Base-by-base conservation (phyloP, 73 alveolate genomes). In the Symbiodinium natans region DNA sequence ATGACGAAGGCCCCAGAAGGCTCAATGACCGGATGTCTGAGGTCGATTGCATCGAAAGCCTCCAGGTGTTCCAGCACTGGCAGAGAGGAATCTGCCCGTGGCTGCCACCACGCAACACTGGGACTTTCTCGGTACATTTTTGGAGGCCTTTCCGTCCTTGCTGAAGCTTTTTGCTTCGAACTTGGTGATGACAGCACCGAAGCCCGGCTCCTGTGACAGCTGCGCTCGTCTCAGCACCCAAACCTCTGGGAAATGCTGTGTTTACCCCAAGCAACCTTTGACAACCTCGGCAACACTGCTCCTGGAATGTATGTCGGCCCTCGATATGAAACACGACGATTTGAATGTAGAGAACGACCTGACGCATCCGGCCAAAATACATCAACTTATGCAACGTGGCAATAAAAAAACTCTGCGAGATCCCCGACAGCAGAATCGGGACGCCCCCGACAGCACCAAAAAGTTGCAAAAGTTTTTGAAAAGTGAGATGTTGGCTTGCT, bases 141-240 rank as follows among this genome's bases (percentile, higher is more conserved):
- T 27, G 38, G 27, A 9, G 33, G 88, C 88, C 88, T 38, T 38
- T 15, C 48, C 88, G 34, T 80, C 75, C 11, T 27, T 25, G 38
- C 41, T 41, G 68, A 43, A 83, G 42, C 59, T 41, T 31, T 43
- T 86, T 82, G 89, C 97, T 41, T 90, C 80, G 88, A 90, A 90
- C 80, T 90, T 90, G 82, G 97, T 90, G 88, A 90, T 90, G 77
- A 90, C 97, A 3, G 97, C 97, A 71, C 97, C 97, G 23, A 71
- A 42, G 25, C 97, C 97, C 7, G 97, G 97, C 54, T 90, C 97
- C 83, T 80, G 56, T 23, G 38, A 63, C 8, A 8, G 13, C 34
- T 19, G 80, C 7, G 80, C 34, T 5, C 11, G 34, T 5, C 38
- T 25, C 8, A 29, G 34, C 38, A 63, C 11, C 25, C 38, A 5